Evolutionary conservation across 176 grass and related monocot species (phyloP).

Genomic region (Oryza brachyantha): DNA sequence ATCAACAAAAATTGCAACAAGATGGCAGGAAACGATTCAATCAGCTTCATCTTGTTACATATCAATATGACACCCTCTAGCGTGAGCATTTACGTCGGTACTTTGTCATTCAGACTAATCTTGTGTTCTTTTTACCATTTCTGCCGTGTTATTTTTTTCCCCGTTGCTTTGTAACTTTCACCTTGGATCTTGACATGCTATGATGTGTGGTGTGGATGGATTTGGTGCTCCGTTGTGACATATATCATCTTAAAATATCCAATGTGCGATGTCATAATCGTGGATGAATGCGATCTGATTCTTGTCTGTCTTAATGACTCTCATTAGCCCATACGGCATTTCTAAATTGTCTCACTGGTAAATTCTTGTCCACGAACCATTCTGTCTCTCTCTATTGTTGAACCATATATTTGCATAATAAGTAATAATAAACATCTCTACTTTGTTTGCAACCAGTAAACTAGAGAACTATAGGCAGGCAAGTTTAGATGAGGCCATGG

Average conservation of each 20-base stretch:
- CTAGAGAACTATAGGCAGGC: background rate
- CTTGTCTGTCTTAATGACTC: background rate
- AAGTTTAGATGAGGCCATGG: background rate
- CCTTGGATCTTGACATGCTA: slow-evolving; percentile 23
- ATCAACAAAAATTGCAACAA: slow-evolving; percentile 24
- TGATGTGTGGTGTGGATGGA: slow-evolving; percentile 33
- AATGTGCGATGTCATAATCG: background rate
- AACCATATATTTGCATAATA: too few species aligned
- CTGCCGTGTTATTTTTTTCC: background rate
- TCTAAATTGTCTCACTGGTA: background rate
- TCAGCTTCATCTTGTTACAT: slow-evolving; percentile 27
- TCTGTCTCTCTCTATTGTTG: background rate
- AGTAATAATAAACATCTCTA: background rate
- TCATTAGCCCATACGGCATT: background rate
- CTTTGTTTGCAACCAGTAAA: background rate
- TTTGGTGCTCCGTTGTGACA: slow-evolving; percentile 19
- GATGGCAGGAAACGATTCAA: background rate
- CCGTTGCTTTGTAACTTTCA: slow-evolving; percentile 33
- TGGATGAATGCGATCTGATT: slow-evolving; percentile 13
- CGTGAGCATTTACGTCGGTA: slow-evolving; percentile 14
- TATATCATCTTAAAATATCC: slow-evolving; percentile 13
- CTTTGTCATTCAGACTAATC: slow-evolving; percentile 38
- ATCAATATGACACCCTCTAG: slow-evolving; percentile 12
- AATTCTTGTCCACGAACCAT: background rate
- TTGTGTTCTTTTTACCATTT: slow-evolving; percentile 14